Evolutionary conservation across 805 yeast genomes (phyloP).

Genomic region (Starmera pachycereana): DNA sequence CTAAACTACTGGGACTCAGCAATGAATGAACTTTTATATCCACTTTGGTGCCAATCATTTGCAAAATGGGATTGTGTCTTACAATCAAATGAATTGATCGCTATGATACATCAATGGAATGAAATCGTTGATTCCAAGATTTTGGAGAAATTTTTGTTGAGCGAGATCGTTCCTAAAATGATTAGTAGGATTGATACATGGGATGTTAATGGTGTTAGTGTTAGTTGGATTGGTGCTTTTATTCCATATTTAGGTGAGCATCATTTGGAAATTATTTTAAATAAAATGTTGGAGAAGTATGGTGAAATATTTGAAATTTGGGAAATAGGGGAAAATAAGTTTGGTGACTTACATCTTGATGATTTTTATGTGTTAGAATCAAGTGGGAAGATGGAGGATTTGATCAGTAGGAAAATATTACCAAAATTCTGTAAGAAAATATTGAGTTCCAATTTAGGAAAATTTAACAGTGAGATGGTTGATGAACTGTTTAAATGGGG

Average conservation of each 20-base stretch:
- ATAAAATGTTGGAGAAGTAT: constrained; percentile 15
- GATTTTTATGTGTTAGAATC: too few relatives aligned
- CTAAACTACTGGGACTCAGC: too few relatives aligned
- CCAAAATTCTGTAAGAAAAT: too few relatives aligned
- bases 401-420: constrained; percentile 8
- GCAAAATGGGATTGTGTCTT: background rate
- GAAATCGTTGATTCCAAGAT: constrained; percentile 22
- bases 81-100: constrained; percentile 29
- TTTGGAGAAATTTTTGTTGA: constrained; percentile 19
- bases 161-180: constrained; percentile 29
- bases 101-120: constrained; percentile 32
- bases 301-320: constrained; percentile 12
- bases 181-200: constrained; percentile 24
- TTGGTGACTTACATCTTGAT: too few relatives aligned
- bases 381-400: background rate
- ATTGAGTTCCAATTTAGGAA: too few relatives aligned
- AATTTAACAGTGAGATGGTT: too few relatives aligned
- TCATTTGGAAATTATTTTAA: constrained; percentile 5
- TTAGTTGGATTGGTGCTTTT: constrained; percentile 30
- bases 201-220: constrained; percentile 11
- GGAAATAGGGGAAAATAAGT: constrained; percentile 1
- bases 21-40: constrained; percentile 16
- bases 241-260: constrained; percentile 17
- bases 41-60: constrained; percentile 19
- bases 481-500: too few relatives aligned